These are phyloP conservation scores for Claviceps sorghi DNA, from an alignment of 2,329 filamentous ascomycete genomes.

Conservation along the genomic window DNA sequence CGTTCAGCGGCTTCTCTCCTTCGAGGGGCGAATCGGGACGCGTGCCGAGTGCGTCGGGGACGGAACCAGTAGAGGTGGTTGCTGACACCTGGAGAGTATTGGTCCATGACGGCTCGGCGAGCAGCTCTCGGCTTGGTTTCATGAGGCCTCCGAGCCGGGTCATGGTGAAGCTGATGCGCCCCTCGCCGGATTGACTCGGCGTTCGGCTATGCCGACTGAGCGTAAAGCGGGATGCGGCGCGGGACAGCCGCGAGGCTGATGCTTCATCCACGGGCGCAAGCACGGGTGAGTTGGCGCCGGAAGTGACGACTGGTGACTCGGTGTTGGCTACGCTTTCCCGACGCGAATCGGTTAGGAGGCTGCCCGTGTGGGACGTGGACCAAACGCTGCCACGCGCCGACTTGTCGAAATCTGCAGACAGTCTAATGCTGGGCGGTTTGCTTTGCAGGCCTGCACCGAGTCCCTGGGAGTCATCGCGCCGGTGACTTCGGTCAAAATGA, in stretches of 20 bases:
- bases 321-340: slow-evolving; percentile 37
- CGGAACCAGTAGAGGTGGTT: slow-evolving; percentile 13
- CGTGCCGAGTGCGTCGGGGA: slow-evolving; percentile 11
- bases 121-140: slow-evolving; percentile 34
- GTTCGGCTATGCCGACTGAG: slow-evolving; percentile 37
- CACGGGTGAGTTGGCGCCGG: slow-evolving; percentile 21
- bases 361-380: slow-evolving; percentile 20
- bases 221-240: slow-evolving; percentile 42
- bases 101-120: slow-evolving; percentile 10
- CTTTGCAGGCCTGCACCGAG: slow-evolving; percentile 13
- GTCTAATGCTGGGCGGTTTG: slow-evolving; percentile 35
- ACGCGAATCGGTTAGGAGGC: slow-evolving; percentile 23
- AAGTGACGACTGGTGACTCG: slow-evolving; percentile 28
- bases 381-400: slow-evolving; percentile 33
- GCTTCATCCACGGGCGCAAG: slow-evolving; percentile 37
- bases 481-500: slow-evolving; percentile 3
- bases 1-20: slow-evolving; percentile 6
- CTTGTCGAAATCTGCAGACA: slow-evolving; percentile 40
- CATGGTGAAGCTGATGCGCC: slow-evolving; percentile 42
- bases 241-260: slow-evolving; percentile 38
- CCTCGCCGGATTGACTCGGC: slow-evolving; percentile 43
- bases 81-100: slow-evolving; percentile 13
- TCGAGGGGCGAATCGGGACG: slow-evolving; percentile 11
- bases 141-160: slow-evolving; percentile 38
- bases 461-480: slow-evolving; percentile 14